These are phyloP conservation scores for Fusarium nodosum DNA, from an alignment of 2,329 filamentous ascomycete species.

Conservation along the genomic window DNA sequence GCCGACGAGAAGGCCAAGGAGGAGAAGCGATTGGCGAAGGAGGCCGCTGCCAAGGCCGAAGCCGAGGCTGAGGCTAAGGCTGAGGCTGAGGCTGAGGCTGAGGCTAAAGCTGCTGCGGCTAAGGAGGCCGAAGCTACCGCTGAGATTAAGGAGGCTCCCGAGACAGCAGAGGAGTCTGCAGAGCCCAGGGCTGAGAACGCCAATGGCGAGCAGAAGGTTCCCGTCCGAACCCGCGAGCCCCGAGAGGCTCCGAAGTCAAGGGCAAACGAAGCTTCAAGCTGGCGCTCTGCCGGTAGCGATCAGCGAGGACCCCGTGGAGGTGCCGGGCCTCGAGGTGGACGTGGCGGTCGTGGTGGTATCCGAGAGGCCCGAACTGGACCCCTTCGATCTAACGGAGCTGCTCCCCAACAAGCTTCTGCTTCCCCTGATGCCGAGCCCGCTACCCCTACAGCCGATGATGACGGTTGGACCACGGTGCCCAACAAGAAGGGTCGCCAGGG, in stretches of 20 bases:
- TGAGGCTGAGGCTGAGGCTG: slow-evolving; percentile 55
- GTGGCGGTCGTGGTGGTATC: slow-evolving; percentile 56
- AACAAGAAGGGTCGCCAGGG: slow-evolving; percentile 57
- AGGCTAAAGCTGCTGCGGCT: slow-evolving; percentile 50
- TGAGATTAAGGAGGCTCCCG: slow-evolving; percentile 49
- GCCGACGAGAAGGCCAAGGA: slow-evolving; percentile 88
- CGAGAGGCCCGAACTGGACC: slow-evolving; percentile 59
- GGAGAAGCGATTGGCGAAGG: slow-evolving; percentile 73
- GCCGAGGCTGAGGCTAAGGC: slow-evolving; percentile 51
- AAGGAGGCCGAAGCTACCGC: slow-evolving; percentile 51
- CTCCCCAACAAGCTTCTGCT: slow-evolving; percentile 57
- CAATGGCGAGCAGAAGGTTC: slow-evolving; percentile 64
- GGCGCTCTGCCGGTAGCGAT: slow-evolving; percentile 67
- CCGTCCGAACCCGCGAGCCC: slow-evolving; percentile 57
- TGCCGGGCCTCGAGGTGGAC: slow-evolving; percentile 61
- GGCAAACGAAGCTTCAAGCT: slow-evolving; percentile 70
- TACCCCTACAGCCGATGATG: slow-evolving; percentile 64
- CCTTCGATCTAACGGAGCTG: slow-evolving; percentile 64
- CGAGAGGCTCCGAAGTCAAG: slow-evolving; percentile 65
- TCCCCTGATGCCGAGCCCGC: slow-evolving; percentile 52
- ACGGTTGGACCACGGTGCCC: slow-evolving; percentile 73
- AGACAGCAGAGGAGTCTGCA: slow-evolving; percentile 47
- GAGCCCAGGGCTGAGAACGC: slow-evolving; percentile 47
- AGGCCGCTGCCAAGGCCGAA: slow-evolving; percentile 64
- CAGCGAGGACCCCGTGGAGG: slow-evolving; percentile 64